Conservation (phyloP, 352 stramenopile species). For the Phytophthora pinifolia region DNA sequence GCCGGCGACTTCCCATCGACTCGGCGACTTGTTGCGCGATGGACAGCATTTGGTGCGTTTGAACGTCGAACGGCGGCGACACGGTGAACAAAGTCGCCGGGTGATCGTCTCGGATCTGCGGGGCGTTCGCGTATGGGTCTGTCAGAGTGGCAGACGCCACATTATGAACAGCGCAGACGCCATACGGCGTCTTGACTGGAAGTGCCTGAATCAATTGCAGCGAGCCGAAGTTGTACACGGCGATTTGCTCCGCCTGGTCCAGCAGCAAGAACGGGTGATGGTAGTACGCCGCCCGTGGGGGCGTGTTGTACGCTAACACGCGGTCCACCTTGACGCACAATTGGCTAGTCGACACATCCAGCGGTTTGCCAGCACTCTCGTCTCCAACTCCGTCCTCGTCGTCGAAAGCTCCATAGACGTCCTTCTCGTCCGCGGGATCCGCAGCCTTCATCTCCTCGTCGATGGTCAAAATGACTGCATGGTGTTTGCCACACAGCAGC, state of each 20-base stretch:
- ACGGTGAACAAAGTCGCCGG: slow-evolving; percentile 45
- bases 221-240: slow-evolving; percentile 64
- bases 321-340: slow-evolving; percentile 50
- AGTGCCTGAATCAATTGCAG: slow-evolving; percentile 58
- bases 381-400: slow-evolving; percentile 13
- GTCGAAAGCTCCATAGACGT: slow-evolving; percentile 29
- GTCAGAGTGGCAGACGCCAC: slow-evolving; percentile 20
- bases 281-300: slow-evolving; percentile 44
- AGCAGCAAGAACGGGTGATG: slow-evolving; percentile 77
- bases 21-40: slow-evolving; percentile 54
- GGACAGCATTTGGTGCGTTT: slow-evolving; percentile 55
- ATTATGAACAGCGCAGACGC: slow-evolving; percentile 30
- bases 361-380: slow-evolving; percentile 19
- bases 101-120: slow-evolving; percentile 19
- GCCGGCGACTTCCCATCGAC: slow-evolving; percentile 29
- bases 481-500: slow-evolving; percentile 61
- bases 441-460: slow-evolving; percentile 10
- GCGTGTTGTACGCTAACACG: slow-evolving; percentile 46
- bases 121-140: not conserved
- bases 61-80: slow-evolving; percentile 43
- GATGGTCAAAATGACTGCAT: slow-evolving; percentile 51
- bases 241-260: slow-evolving; percentile 52
- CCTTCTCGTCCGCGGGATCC: slow-evolving; percentile 18
- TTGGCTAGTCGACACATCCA: slow-evolving; percentile 42
- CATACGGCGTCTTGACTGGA: slow-evolving; percentile 52